phyloP scores from a whole-genome alignment of 2,329 filamentous ascomycete species.

The Penicillium sp. region DNA sequence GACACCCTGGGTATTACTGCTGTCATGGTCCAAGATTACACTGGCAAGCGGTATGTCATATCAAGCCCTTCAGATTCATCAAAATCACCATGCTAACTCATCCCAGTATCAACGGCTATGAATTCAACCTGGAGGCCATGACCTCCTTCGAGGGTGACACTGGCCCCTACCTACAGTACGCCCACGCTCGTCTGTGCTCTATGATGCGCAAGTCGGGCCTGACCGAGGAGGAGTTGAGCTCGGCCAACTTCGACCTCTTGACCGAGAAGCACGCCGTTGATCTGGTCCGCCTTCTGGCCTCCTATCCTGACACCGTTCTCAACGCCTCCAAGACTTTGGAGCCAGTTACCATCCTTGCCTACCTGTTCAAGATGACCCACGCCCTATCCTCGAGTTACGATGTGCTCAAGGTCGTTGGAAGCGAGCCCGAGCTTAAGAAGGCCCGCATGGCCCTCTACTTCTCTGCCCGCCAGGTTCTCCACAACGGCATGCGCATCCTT shows the following conservation, averaged over 20 bases:
- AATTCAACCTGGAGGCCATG: conserved; percentile 63
- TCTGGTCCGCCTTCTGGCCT: conserved; percentile 57
- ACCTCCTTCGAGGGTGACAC: conserved; percentile 63
- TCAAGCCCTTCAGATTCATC: conserved; percentile 17
- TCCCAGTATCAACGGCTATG: conserved; percentile 57
- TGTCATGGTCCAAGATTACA: conserved; percentile 98
- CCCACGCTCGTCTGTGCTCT: conserved; percentile 56
- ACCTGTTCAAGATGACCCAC: conserved; percentile 64
- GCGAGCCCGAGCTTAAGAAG: conserved; percentile 54
- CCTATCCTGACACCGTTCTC: conserved; percentile 61
- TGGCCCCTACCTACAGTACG: conserved; percentile 62
- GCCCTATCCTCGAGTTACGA: conserved; percentile 59
- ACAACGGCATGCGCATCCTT: conserved; percentile 62
- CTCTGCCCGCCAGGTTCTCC: conserved; percentile 58
- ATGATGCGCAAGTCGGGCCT: conserved; percentile 55
- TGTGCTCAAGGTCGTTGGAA: conserved; percentile 58
- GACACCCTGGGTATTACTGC: conserved; percentile 88
- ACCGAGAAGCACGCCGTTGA: conserved; percentile 59
- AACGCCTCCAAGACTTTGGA: conserved; percentile 64
- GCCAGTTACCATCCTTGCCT: conserved; percentile 61
- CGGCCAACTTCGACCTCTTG: conserved; percentile 57
- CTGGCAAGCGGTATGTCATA: conserved; percentile 69
- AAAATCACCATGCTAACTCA: conserved; percentile 45
- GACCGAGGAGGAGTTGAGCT: conserved; percentile 45
- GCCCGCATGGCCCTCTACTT: conserved; percentile 61